Percentiles rank a stretch among this genome's conserved stretches.
phyloP scores from a whole-genome alignment of 441 rosid species.

The Hura crepitans region DNA sequence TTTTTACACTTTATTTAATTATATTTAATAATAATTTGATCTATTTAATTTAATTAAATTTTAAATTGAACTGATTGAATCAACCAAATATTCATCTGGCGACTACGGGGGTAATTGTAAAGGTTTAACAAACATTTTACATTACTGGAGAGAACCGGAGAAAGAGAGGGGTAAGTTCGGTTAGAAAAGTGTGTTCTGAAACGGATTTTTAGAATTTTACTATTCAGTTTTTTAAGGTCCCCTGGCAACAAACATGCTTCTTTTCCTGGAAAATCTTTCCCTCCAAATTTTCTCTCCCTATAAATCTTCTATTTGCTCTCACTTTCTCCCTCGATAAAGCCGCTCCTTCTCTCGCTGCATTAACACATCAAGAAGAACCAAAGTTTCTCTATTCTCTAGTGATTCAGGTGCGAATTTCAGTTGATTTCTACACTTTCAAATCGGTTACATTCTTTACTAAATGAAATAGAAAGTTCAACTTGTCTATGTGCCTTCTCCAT shows the following conservation, averaged over 20 bases:
- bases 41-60: too few species aligned
- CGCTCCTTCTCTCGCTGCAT: slow-evolving; percentile 14
- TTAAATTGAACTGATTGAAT: too few species aligned
- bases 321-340: slow-evolving; percentile 3
- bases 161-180: slow-evolving; percentile 18
- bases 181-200: slow-evolving; percentile 19
- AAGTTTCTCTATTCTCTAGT: slow-evolving; percentile 11
- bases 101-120: slow-evolving; percentile 9
- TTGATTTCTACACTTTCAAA: not conserved
- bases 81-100: too few species aligned
- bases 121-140: not conserved
- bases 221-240: not conserved
- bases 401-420: slow-evolving; percentile 19
- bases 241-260: slow-evolving; percentile 7
- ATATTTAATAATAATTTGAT: too few species aligned
- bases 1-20: too few species aligned
- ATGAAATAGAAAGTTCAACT: not conserved
- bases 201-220: slow-evolving; percentile 5
- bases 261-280: too few species aligned
- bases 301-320: slow-evolving; percentile 30
- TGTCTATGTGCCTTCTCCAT: not conserved
- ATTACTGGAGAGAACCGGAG: not conserved
- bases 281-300: slow-evolving; percentile 30
- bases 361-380: not conserved
- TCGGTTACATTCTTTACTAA: not conserved